phyloP scores from a whole-genome alignment of 805 yeast species.

The Kazachstania psychrophila region DNA sequence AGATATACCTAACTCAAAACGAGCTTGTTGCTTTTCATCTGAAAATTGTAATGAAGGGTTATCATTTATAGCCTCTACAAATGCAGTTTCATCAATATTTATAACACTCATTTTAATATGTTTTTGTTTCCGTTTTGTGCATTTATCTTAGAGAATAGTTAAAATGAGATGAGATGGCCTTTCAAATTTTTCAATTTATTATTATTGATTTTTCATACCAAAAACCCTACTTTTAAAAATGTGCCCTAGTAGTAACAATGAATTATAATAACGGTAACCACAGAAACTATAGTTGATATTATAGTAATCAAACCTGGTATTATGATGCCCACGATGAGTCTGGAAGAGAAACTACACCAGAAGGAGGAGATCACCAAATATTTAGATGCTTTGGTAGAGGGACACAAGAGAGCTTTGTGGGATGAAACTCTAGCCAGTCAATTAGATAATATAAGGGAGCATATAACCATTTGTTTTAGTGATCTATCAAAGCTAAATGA shows the following conservation, averaged over 20 bases:
- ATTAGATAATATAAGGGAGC: slow-evolving; percentile 18
- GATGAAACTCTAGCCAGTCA: slow-evolving; percentile 11
- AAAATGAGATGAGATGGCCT: slow-evolving; percentile 2
- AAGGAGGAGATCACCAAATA: slow-evolving; percentile 17
- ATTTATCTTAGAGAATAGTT: background rate
- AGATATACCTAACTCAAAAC: slow-evolving; percentile 87
- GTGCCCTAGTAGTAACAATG: too few relatives aligned
- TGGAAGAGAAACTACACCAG: slow-evolving; percentile 21
- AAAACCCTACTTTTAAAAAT: too few relatives aligned
- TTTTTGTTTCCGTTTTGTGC: too few relatives aligned
- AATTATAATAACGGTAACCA: too few relatives aligned
- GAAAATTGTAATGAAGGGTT: slow-evolving; percentile 33
- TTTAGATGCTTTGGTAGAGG: slow-evolving; percentile 12
- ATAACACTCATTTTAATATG: slow-evolving; percentile 7
- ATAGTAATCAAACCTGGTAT: too few relatives aligned
- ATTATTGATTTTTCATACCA: too few relatives aligned
- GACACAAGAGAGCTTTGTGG: slow-evolving; percentile 17
- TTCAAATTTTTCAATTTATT: background rate
- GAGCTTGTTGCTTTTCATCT: slow-evolving; percentile 65
- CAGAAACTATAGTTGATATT: too few relatives aligned
- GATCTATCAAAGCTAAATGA: slow-evolving; percentile 22
- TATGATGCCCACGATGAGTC: background rate
- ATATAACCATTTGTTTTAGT: slow-evolving; percentile 23
- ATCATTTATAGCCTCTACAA: slow-evolving; percentile 44
- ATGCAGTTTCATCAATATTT: slow-evolving; percentile 36